Conservation (phyloP, 2,329 filamentous ascomycete genomes). For the Epichloe scottii region DNA sequence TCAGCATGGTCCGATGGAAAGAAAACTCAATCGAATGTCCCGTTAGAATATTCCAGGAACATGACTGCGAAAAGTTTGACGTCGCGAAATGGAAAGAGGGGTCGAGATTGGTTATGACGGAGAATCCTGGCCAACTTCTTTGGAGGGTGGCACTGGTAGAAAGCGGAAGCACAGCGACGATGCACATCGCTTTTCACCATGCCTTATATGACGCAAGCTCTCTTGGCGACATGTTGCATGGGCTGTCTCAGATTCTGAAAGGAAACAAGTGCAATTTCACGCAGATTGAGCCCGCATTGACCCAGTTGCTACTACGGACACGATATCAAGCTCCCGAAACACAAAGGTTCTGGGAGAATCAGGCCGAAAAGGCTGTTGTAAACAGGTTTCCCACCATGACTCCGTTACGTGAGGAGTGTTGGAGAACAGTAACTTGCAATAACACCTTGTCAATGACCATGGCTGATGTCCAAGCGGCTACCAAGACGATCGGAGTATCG, state of each 20-base stretch:
- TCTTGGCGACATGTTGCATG: constrained; percentile 49
- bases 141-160: constrained; percentile 49
- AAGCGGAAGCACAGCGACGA: constrained; percentile 10
- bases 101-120: constrained; percentile 21
- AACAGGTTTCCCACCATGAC: constrained; percentile 69
- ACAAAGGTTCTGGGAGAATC: constrained; percentile 49
- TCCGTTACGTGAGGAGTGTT: constrained; percentile 36
- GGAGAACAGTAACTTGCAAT: constrained; percentile 22
- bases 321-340: constrained; percentile 19
- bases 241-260: constrained; percentile 31
- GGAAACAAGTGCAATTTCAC: constrained; percentile 7
- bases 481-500: constrained; percentile 49
- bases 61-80: neutral
- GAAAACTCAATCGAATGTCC: constrained; percentile 6
- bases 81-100: constrained; percentile 24
- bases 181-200: constrained; percentile 54
- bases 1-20: constrained; percentile 60
- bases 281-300: constrained; percentile 24
- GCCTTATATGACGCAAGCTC: constrained; percentile 77
- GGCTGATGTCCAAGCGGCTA: constrained; percentile 39
- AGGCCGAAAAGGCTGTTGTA: constrained; percentile 39
- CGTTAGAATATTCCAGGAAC: constrained; percentile 3
- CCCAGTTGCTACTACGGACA: constrained; percentile 27
- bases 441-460: constrained; percentile 25
- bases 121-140: constrained; percentile 38